Evolutionary conservation across 23 red algal species (phyloP).

Genomic region (Gracilariopsis chorda): DNA sequence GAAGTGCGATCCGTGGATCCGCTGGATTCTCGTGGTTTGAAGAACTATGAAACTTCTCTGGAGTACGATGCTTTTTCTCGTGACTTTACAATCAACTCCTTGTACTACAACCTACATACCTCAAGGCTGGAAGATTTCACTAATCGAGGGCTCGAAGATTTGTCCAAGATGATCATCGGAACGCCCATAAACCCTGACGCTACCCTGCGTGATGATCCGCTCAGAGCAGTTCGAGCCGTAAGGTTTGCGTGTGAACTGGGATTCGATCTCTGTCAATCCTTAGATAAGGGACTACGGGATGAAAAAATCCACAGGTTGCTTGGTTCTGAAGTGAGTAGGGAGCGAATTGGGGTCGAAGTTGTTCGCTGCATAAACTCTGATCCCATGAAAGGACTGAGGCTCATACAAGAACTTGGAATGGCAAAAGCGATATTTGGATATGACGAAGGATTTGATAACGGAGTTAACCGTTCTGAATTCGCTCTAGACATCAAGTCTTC

Average conservation of each 20-base stretch:
- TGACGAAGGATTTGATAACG: no score
- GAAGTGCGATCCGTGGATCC: constrained; percentile 92
- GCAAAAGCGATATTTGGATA: no score
- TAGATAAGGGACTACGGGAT: constrained; percentile 39
- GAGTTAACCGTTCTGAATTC: no score
- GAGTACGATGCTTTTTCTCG: constrained; percentile 82
- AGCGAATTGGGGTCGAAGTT: constrained; percentile 77
- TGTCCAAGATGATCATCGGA: constrained; percentile 64
- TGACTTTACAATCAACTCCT: constrained; percentile 96
- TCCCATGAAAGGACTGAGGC: no score
- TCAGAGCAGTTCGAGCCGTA: constrained; percentile 83
- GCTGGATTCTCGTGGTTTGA: constrained; percentile 71
- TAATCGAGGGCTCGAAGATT: constrained; percentile 62
- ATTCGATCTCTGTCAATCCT: constrained; percentile 56
- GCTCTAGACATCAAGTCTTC: no score
- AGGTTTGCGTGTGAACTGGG: constrained; percentile 84
- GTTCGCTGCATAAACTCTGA: constrained; percentile 44
- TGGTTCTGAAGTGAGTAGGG: constrained; percentile 71
- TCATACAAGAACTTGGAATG: no score
- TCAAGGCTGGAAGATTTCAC: constrained; percentile 85
- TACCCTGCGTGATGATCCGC: constrained; percentile 93
- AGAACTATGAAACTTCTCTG: constrained; percentile 67
- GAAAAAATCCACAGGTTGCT: constrained; percentile 65
- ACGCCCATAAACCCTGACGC: constrained; percentile 78
- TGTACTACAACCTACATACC: constrained; percentile 96